phyloP scores from a whole-genome alignment of 805 yeast genomes.

The Myxozyma kluyveri region DNA sequence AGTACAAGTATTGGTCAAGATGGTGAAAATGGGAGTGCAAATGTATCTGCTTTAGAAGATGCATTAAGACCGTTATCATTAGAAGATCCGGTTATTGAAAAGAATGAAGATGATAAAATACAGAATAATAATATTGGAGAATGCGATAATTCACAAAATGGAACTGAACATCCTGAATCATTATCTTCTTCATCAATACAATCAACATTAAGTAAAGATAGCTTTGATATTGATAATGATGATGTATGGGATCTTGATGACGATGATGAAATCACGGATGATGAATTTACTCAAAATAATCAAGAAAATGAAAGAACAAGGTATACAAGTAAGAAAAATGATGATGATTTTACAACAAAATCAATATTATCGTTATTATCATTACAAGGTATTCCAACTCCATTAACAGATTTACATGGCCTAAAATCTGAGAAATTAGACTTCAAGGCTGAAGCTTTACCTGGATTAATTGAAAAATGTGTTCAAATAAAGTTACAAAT shows the following conservation, averaged over 20 bases:
- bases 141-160: no score
- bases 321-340: no score
- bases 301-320: not conserved
- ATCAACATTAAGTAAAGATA: not conserved
- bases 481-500: no score
- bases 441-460: constrained; percentile 23
- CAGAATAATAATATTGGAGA: no score
- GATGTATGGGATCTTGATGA: constrained; percentile 10
- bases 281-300: not conserved
- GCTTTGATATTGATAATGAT: constrained; percentile 1
- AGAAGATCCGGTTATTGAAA: not conserved
- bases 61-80: not conserved
- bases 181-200: not conserved
- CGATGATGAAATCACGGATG: constrained; percentile 1
- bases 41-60: not conserved
- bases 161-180: no score
- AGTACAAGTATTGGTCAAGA: not conserved
- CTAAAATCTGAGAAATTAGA: constrained; percentile 3
- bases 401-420: not conserved
- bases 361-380: no score
- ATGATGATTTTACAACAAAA: no score
- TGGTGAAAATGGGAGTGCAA: not conserved
- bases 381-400: no score
- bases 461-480: constrained; percentile 17
- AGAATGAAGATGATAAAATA: not conserved